Conservation (phyloP, 805 yeast genomes). For the Wickerhamiella occidentalis region DNA sequence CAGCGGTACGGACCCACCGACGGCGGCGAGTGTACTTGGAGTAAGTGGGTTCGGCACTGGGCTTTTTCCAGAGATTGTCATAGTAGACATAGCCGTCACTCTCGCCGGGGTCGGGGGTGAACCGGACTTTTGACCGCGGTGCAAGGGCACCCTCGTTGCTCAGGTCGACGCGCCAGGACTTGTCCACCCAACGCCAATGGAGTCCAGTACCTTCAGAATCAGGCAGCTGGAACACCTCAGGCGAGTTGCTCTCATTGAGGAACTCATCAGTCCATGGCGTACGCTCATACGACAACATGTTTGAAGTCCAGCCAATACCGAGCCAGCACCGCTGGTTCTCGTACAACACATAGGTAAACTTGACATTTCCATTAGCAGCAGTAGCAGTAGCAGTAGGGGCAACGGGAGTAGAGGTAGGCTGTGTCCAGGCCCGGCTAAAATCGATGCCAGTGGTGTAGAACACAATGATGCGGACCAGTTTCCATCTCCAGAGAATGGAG, state of each 20-base stretch:
- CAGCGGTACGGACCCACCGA: slow-evolving; percentile 94
- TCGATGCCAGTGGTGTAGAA: slow-evolving; percentile 74
- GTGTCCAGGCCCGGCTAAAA: slow-evolving; percentile 11
- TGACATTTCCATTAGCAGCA: background rate
- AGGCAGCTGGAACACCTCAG: slow-evolving; percentile 71
- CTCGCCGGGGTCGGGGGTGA: slow-evolving; percentile 41
- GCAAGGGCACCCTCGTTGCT: slow-evolving; percentile 80
- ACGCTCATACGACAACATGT: slow-evolving; percentile 81
- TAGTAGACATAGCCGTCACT: slow-evolving; percentile 83
- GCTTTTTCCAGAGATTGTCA: slow-evolving; percentile 91
- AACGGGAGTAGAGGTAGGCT: background rate
- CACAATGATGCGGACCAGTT: slow-evolving; percentile 52
- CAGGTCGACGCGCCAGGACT: slow-evolving; percentile 79
- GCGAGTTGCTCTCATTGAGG: slow-evolving; percentile 67
- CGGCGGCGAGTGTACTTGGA: slow-evolving; percentile 88
- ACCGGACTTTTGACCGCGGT: slow-evolving; percentile 38
- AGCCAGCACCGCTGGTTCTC: slow-evolving; percentile 97
- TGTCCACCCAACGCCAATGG: slow-evolving; percentile 92
- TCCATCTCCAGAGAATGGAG: slow-evolving; percentile 72
- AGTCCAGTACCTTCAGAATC: slow-evolving; percentile 55
- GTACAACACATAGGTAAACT: slow-evolving; percentile 77
- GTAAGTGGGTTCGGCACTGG: slow-evolving; percentile 76
- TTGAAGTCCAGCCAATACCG: slow-evolving; percentile 96
- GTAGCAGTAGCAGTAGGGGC: slow-evolving; percentile 1
- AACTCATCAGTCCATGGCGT: slow-evolving; percentile 97